Evolutionary conservation across 805 yeast genomes (phyloP).

Genomic region (Kluyveromyces nonfermentans): DNA sequence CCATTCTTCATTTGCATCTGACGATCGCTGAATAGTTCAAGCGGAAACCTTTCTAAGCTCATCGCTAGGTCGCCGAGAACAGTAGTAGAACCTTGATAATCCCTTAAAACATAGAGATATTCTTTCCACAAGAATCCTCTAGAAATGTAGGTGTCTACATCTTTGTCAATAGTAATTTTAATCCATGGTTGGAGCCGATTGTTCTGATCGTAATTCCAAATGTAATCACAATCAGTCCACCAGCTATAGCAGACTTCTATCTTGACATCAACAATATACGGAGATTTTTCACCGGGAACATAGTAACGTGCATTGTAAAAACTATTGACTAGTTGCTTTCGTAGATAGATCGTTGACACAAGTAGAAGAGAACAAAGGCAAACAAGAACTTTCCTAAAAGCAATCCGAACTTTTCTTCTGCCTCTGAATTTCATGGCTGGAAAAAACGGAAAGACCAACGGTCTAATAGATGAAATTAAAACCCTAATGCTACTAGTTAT

Average conservation of each 20-base stretch:
- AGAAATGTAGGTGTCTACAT: not conserved
- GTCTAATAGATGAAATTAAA: not conserved
- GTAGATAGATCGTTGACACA: not conserved
- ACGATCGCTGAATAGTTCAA: not conserved
- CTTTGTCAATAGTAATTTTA: not conserved
- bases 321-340: not conserved
- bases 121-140: not conserved
- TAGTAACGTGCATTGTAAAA: not conserved
- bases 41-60: constrained; percentile 1
- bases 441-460: not conserved
- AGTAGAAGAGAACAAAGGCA: not conserved
- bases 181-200: constrained; percentile 1
- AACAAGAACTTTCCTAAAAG: not conserved
- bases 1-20: constrained; percentile 17
- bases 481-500: not conserved
- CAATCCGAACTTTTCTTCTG: not conserved
- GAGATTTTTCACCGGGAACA: not conserved
- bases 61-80: not conserved
- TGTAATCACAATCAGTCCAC: not conserved
- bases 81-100: not conserved
- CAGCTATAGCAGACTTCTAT: not conserved
- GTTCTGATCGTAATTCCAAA: not conserved
- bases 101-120: not conserved
- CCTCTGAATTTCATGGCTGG: not conserved
- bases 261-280: not conserved